Evolutionary conservation across 2,329 filamentous ascomycete genomes (phyloP), one percentile per base, ranked within the genome.

Genomic region (Keithomyces neogunnii): DNA sequence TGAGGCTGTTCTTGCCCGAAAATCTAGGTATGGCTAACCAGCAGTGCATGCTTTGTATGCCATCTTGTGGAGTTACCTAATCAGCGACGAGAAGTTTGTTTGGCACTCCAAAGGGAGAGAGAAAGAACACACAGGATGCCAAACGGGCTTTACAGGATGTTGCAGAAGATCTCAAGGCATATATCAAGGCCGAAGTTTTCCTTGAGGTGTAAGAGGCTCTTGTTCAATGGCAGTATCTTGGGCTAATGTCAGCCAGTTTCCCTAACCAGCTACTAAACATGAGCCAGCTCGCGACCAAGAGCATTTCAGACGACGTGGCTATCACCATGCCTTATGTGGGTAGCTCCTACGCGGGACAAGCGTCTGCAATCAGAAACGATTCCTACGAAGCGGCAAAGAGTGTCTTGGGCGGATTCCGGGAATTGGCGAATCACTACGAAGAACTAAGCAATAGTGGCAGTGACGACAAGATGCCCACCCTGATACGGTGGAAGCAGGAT

Each of bases 401-500:
- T 3, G 39, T 40, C n/a, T 40, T 61, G 19, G 19, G 61, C 3
- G 49, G 56, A 10, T 56, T 64, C 29, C 54, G 59, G 5, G 44
- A n/a, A 1, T 45, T 60, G 2, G 48, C 59, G 3, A 54, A 54
- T 10, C 50, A 55, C 11, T 69, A 65, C 49, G 59, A 63, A 31
- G 46, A 35, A 1, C 13, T 62, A n/a, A 59, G 54, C 43, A 55
- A 55, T 10, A 50, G 53, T 26, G 42, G 49, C 8, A 52, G 35
- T 5, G 51, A 56, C 1, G 57, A 63, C 32, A 56, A 56, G 11
- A 58, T 57, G 45, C 67, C 65, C 3, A 51, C 47, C 8, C 61
- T 59, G 55, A 57, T 63, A 53, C 62, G 59, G 3, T 71, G 67
- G 69, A 52, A 58, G 45, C 60, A 66, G 44, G 67, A 71, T n/a